phyloP scores from a whole-genome alignment of 441 rosid species.

The Erysimum cheiri region DNA sequence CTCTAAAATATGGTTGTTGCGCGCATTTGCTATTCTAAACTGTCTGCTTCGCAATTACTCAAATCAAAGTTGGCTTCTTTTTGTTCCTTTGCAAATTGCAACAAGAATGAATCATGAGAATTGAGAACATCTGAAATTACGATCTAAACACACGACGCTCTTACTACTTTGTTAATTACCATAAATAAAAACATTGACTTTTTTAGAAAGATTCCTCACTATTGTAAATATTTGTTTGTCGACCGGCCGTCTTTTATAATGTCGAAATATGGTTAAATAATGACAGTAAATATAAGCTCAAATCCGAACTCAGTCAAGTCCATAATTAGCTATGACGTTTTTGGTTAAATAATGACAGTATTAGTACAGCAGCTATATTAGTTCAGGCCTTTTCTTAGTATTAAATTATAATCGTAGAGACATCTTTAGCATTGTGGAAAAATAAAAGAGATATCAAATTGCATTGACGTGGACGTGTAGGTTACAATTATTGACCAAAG shows the following conservation, averaged over 20 bases:
- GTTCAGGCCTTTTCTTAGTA: conserved; percentile 21
- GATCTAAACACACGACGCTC: background rate
- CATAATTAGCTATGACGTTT: conserved; percentile 6
- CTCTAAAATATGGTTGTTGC: conserved; percentile 10
- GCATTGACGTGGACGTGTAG: conserved; percentile 40
- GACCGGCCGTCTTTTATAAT: conserved; percentile 7
- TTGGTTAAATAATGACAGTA: conserved; percentile 3
- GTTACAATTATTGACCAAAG: conserved; percentile 41
- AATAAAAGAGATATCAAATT: conserved; percentile 10
- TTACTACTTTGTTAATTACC: background rate
- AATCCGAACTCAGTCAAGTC: conserved; percentile 19
- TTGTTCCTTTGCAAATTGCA: background rate
- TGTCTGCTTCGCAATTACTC: conserved; percentile 24
- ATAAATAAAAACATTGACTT: background rate
- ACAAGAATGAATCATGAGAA: conserved; percentile 26
- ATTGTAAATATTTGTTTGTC: background rate
- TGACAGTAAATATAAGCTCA: background rate
- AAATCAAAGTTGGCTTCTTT: background rate
- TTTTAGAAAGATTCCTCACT: background rate
- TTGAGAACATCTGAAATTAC: conserved; percentile 9
- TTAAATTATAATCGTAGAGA: conserved; percentile 4
- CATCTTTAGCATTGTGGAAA: conserved; percentile 19
- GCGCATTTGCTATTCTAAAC: conserved; percentile 4
- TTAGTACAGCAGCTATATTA: background rate
- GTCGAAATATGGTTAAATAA: conserved; percentile 9